Base-by-base conservation (phyloP, 768 basidiomycete species). In the Tephrocybe sp. region DNA sequence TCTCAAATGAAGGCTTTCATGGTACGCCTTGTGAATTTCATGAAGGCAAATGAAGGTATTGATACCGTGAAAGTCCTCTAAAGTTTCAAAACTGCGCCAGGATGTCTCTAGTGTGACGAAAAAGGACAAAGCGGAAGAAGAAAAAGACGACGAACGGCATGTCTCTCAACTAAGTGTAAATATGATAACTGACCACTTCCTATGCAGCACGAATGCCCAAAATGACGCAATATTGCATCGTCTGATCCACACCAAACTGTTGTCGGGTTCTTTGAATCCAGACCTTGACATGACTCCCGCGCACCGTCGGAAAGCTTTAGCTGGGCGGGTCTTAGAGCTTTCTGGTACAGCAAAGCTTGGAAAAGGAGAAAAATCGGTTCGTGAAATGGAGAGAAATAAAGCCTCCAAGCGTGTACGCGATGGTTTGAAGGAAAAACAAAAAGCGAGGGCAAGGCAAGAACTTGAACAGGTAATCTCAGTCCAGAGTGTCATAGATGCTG, bases 161-260 rank as follows among this genome's bases (percentile, higher is more conserved):
- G 68, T 45, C 24, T 28, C 3, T 12, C 28, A 24, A 12, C 18
- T 36, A 10, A 15, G 10, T 18, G n/a, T n/a, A n/a, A n/a, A n/a
- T n/a, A n/a, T n/a, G n/a, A n/a, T n/a, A 18, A 37, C 26, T 34
- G 53, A 45, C 9, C 26, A 20, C 21, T 32, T 43, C n/a, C 12
- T 60, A n/a, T n/a, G n/a, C n/a, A 93, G 92, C 43, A 80, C 86
- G 17, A 88, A 90, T 64, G 68, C 73, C 9, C 83, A 88, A 57
- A 93, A 93, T 47, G 91, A 93, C 62, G 85, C 83, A 0, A 66
- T 87, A 21, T 77, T 93, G 12, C 89, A 92, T 64, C 84, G 81
- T 45, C 73, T 93, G 4, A 78, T 93, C 14, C 91, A 93, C 63
- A 92, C 90, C 0, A 78, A 85, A 56, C 70, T 93, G 4, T 72